phyloP scores from a whole-genome alignment of 106 monocot species.

The Hemerocallis citrina region DNA sequence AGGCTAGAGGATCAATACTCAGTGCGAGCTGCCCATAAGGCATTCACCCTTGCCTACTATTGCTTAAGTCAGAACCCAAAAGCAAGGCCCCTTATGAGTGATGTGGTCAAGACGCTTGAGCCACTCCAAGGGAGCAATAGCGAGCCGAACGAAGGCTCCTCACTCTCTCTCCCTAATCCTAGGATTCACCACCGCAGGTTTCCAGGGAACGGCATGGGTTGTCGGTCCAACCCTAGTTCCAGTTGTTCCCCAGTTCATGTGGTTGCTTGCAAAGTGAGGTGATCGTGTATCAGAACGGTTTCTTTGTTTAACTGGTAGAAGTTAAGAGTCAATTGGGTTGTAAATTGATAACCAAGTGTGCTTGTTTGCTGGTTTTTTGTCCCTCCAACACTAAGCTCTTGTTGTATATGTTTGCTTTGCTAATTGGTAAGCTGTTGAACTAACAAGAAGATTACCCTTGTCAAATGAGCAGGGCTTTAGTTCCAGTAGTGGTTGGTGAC shows the following conservation, averaged over 20 bases:
- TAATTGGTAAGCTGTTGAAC: too few relatives aligned
- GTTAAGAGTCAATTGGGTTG: background rate
- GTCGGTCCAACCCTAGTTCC: slow-evolving; percentile 24
- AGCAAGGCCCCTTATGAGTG: slow-evolving; percentile 89
- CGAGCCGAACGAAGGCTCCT: background rate
- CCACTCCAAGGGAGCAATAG: slow-evolving; percentile 42
- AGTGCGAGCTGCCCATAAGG: slow-evolving; percentile 50
- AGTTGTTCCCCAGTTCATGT: slow-evolving; percentile 24
- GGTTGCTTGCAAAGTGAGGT: slow-evolving; percentile 49
- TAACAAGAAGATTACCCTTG: too few relatives aligned
- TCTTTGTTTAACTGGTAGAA: too few relatives aligned
- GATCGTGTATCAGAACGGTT: slow-evolving; percentile 8
- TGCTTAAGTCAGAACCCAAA: slow-evolving; percentile 80
- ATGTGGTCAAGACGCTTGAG: slow-evolving; percentile 65
- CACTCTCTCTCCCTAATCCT: background rate
- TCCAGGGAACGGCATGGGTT: slow-evolving; percentile 17
- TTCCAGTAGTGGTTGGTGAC: too few relatives aligned
- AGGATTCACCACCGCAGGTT: slow-evolving; percentile 19
- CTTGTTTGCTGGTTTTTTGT: background rate
- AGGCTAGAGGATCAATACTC: slow-evolving; percentile 57
- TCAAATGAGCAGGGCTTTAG: too few relatives aligned
- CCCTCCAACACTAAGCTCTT: too few relatives aligned
- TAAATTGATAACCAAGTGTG: background rate
- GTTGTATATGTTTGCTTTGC: too few relatives aligned
- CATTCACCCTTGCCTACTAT: slow-evolving; percentile 61